phyloP scores from a whole-genome alignment of 257 asterid genomes.

The Penstemon davidsonii region DNA sequence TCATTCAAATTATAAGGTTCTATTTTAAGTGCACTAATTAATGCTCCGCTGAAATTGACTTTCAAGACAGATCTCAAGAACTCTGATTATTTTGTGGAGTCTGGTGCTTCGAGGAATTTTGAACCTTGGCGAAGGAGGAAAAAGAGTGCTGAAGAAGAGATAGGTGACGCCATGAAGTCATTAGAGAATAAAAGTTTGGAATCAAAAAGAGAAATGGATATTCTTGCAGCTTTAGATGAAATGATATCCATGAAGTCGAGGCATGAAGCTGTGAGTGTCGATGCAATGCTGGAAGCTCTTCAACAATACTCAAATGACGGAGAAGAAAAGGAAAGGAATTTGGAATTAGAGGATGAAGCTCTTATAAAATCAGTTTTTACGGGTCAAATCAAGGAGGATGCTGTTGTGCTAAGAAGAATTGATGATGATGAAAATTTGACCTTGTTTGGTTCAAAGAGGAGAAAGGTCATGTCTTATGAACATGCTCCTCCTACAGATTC shows the following conservation, averaged over 20 bases:
- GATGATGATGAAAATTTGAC: constrained; percentile 50
- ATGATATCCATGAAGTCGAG: constrained; percentile 95
- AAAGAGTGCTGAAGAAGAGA: constrained; percentile 81
- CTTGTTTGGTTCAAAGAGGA: constrained; percentile 41
- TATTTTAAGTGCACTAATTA: constrained; percentile 86
- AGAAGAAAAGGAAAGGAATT: constrained; percentile 62
- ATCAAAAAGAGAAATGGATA: constrained; percentile 91
- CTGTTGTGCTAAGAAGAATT: constrained; percentile 47
- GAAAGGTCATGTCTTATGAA: constrained; percentile 43
- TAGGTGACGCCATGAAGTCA: constrained; percentile 97
- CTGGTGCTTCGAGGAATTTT: constrained; percentile 86
- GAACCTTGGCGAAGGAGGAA: constrained; percentile 89
- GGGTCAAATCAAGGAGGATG: no score
- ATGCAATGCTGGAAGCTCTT: constrained; percentile 85
- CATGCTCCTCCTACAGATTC: constrained; percentile 42
- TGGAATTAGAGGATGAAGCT: constrained; percentile 81
- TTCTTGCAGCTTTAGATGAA: constrained; percentile 85
- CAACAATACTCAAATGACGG: constrained; percentile 49
- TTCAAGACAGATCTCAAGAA: constrained; percentile 91
- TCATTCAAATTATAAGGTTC: constrained; percentile 83
- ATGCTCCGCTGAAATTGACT: constrained; percentile 85
- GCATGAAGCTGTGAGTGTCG: constrained; percentile 83
- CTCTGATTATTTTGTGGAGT: constrained; percentile 79
- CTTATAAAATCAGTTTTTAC: constrained; percentile 57
- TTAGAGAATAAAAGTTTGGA: constrained; percentile 85